A percentile compares a stretch with the other conserved stretches of the same genome.
Conservation (phyloP, 768 basidiomycete genomes). For the Naematelia encephala region DNA sequence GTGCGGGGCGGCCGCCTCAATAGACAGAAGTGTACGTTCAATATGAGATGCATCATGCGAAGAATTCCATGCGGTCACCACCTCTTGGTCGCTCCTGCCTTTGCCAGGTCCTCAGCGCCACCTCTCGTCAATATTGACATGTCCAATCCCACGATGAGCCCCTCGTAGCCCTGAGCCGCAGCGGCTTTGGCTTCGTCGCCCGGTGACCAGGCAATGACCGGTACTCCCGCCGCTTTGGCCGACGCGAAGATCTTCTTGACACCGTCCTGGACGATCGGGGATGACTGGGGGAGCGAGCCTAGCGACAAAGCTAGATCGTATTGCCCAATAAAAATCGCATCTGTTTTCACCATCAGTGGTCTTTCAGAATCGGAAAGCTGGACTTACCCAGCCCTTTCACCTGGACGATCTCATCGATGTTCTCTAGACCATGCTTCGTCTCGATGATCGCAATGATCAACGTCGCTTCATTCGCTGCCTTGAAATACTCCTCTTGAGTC, state of each 20-base stretch:
- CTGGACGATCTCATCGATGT: constrained; percentile 15
- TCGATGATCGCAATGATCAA: constrained; percentile 17
- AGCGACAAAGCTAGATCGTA: constrained; percentile 17
- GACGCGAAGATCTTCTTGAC: constrained; percentile 13
- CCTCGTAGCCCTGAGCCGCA: constrained; percentile 14
- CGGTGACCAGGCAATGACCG: constrained; percentile 15
- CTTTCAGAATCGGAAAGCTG: background rate
- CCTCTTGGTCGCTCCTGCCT: constrained; percentile 4
- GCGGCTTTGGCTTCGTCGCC: constrained; percentile 12
- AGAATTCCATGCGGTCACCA: no score
- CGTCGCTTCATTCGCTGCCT: constrained; percentile 12
- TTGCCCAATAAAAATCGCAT: constrained; percentile 18
- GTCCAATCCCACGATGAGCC: constrained; percentile 10
- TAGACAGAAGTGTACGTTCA: no score
- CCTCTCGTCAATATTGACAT: constrained; percentile 7
- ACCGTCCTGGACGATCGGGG: constrained; percentile 9
- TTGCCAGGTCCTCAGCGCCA: constrained; percentile 2
- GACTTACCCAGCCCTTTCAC: constrained; percentile 15
- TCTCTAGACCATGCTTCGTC: constrained; percentile 17
- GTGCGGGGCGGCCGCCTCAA: no score
- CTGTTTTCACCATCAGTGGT: constrained; percentile 1
- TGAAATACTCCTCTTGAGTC: constrained; percentile 14
- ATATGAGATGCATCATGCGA: no score
- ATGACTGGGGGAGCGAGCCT: constrained; percentile 13
- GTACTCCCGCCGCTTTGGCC: constrained; percentile 10